These are phyloP conservation scores for Brasilioporus rufonigricans DNA, from an alignment of 768 basidiomycete species.

Conservation along the genomic window DNA sequence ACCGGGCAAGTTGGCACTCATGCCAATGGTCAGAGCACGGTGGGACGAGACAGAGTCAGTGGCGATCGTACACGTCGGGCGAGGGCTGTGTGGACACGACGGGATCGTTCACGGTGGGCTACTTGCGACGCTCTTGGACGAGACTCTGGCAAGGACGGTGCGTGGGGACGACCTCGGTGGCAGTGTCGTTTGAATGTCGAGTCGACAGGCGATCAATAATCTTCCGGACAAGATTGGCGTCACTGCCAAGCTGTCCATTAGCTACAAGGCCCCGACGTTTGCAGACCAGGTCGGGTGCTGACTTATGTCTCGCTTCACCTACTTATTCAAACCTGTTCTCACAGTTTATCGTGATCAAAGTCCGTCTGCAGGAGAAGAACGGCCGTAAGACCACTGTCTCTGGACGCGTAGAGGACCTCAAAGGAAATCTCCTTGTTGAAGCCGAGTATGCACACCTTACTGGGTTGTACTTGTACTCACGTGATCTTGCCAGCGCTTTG, in stretches of 20 bases:
- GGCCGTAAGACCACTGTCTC: conserved; percentile 77
- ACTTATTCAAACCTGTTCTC: background rate
- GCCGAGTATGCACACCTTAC: conserved; percentile 58
- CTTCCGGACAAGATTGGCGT: conserved; percentile 90
- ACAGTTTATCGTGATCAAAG: conserved; percentile 83
- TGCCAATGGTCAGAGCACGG: conserved; percentile 71
- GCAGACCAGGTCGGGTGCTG: conserved; percentile 69
- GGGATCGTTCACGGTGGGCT: conserved; percentile 94
- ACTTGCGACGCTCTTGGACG: conserved; percentile 87
- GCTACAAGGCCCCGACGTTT: conserved; percentile 83
- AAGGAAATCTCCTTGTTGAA: conserved; percentile 81
- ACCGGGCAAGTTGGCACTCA: conserved; percentile 80
- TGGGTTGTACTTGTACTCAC: background rate
- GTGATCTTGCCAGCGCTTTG: conserved; percentile 47
- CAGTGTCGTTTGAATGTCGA: conserved; percentile 4
- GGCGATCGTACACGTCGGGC: conserved; percentile 77
- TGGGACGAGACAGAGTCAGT: conserved; percentile 74
- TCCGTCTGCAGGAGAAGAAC: conserved; percentile 59
- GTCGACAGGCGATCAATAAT: conserved; percentile 71
- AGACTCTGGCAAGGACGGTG: conserved; percentile 78
- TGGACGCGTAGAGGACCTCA: conserved; percentile 72
- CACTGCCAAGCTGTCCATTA: conserved; percentile 79
- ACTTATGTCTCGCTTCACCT: background rate
- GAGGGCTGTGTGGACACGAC: conserved; percentile 88
- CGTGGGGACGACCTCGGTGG: conserved; percentile 22